phyloP scores from a whole-genome alignment of 345 rosid species.

The Ricinus communis region DNA sequence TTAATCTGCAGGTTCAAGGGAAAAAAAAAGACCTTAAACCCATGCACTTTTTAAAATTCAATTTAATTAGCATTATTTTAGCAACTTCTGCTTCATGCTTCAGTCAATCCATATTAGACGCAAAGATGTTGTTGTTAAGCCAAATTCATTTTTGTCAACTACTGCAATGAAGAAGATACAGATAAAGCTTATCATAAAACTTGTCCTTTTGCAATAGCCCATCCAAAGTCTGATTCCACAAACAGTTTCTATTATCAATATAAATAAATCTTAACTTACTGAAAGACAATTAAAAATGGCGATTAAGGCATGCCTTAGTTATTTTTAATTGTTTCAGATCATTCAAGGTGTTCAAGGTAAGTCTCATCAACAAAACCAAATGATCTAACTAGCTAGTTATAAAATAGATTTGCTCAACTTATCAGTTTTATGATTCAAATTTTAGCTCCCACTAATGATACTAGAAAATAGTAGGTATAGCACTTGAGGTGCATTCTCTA shows the following conservation, averaged over 20 bases:
- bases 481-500: conserved; percentile 1
- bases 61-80: not conserved
- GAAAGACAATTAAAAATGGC: not conserved
- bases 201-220: not conserved
- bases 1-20: conserved; percentile 66
- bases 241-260: not conserved
- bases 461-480: not conserved
- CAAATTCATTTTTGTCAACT: not conserved
- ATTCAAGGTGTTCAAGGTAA: not conserved
- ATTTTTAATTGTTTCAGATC: not conserved
- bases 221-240: not conserved
- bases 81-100: not conserved
- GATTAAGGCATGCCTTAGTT: not conserved
- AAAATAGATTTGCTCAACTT: not conserved
- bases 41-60: not conserved
- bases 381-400: not conserved
- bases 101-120: conserved; percentile 13
- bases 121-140: not conserved
- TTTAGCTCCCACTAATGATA: not conserved
- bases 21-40: conserved; percentile 5
- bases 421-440: not conserved
- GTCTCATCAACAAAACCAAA: not conserved
- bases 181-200: not conserved
- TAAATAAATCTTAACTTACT: not conserved
- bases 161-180: not conserved